Conservation (phyloP, 257 asterid species). For the Ehretia macrophylla region DNA sequence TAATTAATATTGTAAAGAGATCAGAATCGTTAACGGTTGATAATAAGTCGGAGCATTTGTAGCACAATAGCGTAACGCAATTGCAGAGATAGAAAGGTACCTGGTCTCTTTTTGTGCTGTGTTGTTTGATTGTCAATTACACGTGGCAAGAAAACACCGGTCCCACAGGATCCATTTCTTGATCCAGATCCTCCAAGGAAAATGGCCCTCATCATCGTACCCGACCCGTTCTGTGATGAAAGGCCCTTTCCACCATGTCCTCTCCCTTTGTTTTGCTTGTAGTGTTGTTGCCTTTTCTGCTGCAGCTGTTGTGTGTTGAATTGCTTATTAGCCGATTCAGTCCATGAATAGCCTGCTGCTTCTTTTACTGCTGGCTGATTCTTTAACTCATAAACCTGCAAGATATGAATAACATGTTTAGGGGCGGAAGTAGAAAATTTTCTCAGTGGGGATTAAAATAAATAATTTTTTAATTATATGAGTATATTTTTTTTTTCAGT, state of each 20-base stretch:
- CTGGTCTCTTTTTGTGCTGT: slow-evolving; percentile 44
- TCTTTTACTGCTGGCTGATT: slow-evolving; percentile 31
- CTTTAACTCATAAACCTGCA: slow-evolving; percentile 40
- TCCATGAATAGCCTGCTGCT: slow-evolving; percentile 13
- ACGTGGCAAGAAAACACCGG: slow-evolving; percentile 82
- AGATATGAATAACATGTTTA: not conserved
- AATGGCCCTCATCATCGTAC: slow-evolving; percentile 64
- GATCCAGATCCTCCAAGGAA: slow-evolving; percentile 57
- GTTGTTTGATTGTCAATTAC: slow-evolving; percentile 18
- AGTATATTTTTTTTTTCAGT: no score
- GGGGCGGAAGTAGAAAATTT: no score
- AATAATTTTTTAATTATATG: no score
- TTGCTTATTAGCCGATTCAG: slow-evolving; percentile 38
- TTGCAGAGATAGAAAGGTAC: slow-evolving; percentile 21
- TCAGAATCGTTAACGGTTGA: no score
- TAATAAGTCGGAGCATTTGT: no score
- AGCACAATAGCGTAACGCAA: not conserved
- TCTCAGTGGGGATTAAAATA: no score
- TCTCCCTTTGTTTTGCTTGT: slow-evolving; percentile 34
- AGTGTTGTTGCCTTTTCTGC: slow-evolving; percentile 14
- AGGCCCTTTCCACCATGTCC: no score
- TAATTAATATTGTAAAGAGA: no score
- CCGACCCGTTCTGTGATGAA: slow-evolving; percentile 43
- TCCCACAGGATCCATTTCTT: slow-evolving; percentile 45
- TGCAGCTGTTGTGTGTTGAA: not conserved